These are phyloP conservation scores for Sindora glabra DNA, from an alignment of 306 rosid genomes.

Conservation along the genomic window DNA sequence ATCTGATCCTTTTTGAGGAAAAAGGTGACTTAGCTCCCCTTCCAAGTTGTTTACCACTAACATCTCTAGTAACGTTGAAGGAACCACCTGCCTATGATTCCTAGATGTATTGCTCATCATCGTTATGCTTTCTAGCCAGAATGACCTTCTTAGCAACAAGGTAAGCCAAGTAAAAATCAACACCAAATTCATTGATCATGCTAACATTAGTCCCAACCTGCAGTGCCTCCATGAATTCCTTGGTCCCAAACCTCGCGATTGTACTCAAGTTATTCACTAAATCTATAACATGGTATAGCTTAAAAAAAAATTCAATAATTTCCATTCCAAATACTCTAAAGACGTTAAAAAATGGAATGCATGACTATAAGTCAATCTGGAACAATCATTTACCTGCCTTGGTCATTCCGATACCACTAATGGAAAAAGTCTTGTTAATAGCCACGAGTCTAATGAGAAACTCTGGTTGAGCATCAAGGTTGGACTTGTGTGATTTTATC, in stretches of 20 bases:
- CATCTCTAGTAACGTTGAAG: conserved; percentile 58
- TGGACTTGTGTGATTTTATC: conserved; percentile 66
- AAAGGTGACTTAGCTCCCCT: conserved; percentile 67
- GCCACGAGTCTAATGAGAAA: conserved; percentile 64
- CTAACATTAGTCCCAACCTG: conserved; percentile 68
- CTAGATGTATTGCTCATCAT: conserved; percentile 67
- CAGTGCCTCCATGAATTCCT: conserved; percentile 76
- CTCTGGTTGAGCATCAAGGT: conserved; percentile 57
- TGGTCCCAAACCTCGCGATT: conserved; percentile 65
- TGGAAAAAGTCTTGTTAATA: conserved; percentile 54
- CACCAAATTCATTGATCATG: conserved; percentile 77
- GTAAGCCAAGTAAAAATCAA: conserved; percentile 65
- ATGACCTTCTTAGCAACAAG: conserved; percentile 58
- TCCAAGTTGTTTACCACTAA: conserved; percentile 53
- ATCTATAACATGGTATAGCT: too few relatives aligned
- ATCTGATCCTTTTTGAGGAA: conserved; percentile 79
- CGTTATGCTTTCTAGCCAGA: conserved; percentile 61
- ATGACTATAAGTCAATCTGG: too few relatives aligned
- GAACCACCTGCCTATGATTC: conserved; percentile 76
- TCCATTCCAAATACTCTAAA: too few relatives aligned
- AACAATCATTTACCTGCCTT: conserved; percentile 77
- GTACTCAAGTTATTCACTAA: conserved; percentile 76
- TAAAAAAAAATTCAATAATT: background rate
- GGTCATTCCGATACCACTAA: conserved; percentile 70
- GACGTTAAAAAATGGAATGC: too few relatives aligned